These are phyloP conservation scores for Ganoderma boninense DNA, from an alignment of 1,284 basidiomycete species.

Conservation along the genomic window DNA sequence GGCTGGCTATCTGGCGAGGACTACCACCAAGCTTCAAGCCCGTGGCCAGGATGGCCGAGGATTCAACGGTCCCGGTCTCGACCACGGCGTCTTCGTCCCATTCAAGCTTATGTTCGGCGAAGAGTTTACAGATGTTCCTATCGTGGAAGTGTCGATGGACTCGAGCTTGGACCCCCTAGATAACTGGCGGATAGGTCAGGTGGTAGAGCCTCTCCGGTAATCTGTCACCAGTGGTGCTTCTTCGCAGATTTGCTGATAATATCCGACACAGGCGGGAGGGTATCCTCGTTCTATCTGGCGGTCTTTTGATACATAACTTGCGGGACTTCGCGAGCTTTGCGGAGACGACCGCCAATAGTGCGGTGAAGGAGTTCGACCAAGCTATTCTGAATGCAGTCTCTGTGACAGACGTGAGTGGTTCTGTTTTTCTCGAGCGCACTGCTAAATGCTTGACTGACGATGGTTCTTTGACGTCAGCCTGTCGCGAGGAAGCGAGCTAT, in stretches of 20 bases:
- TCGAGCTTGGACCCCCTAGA: constrained; percentile 62
- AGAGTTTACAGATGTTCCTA: constrained; percentile 62
- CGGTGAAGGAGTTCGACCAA: constrained; percentile 64
- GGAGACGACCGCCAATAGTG: constrained; percentile 54
- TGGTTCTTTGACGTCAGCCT: constrained; percentile 39
- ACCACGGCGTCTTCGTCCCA: constrained; percentile 81
- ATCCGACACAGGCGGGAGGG: constrained; percentile 58
- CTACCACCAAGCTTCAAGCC: constrained; percentile 56
- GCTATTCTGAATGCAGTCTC: constrained; percentile 65
- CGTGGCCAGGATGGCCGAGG: constrained; percentile 77
- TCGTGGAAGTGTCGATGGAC: constrained; percentile 78
- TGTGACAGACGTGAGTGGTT: constrained; percentile 55
- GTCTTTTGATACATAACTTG: constrained; percentile 74
- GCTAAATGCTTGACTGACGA: constrained; percentile 20
- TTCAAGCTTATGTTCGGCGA: constrained; percentile 82
- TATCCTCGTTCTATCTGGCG: constrained; percentile 75
- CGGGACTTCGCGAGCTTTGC: constrained; percentile 61
- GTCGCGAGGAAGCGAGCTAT: constrained; percentile 52
- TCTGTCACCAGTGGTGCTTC: constrained; percentile 12
- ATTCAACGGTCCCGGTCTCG: constrained; percentile 64
- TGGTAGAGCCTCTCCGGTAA: constrained; percentile 65
- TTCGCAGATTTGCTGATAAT: constrained; percentile 10
- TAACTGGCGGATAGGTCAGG: constrained; percentile 74
- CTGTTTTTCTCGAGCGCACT: background rate
- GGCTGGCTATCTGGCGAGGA: constrained; percentile 66